Base-by-base conservation (phyloP, 1,284 basidiomycete genomes). In the Phellopilus nigrolimitatus region DNA sequence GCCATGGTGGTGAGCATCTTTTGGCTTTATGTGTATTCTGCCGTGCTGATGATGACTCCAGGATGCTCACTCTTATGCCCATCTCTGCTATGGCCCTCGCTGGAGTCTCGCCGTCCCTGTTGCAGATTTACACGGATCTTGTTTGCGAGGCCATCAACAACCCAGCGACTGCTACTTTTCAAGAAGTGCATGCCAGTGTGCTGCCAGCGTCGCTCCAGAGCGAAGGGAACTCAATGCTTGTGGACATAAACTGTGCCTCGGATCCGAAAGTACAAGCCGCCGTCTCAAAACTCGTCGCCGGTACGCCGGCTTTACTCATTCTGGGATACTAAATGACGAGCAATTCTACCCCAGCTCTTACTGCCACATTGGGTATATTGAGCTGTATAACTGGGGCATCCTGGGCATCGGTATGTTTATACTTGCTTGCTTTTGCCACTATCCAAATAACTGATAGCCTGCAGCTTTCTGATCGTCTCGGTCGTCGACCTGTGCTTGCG, bases 381-480 rank as follows among this genome's bases (percentile, higher is more conserved):
- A 73, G 75, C 34, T 82, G 80, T 58, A 61, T 94, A 37, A 92
- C 90, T 0, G 85, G 87, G 4, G 90, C 81, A 2, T 91, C 82
- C 75, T 95, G 93, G 93, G 87, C 87, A 47, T 76, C 83, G 45
- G 85, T 84, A 64, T 54, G 78, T 70, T 27, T 56, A 49, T 55
- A 43, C 37, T 21, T 30, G n/a, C n/a, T 47, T 19, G 17, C n/a
- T 17, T 39, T 27, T 24, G 37, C 39, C 34, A 19, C 21, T 1
- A 2, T 2, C 27, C 8, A 31, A 28, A 30, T n/a, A 24, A 40
- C 15, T 46, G 22, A 24, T 31, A 17, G 9, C 50, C 33, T 45
- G 2, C 59, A 89, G 78, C 75, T 87, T 17, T 92, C 90, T 0
- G 94, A 97, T 64, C 76, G 88, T 13, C 67, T 78, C 59, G 94